Evolutionary conservation across 192 early-diverging fungal genomes (phyloP).

Genomic region (Entomortierella chlamydospora): DNA sequence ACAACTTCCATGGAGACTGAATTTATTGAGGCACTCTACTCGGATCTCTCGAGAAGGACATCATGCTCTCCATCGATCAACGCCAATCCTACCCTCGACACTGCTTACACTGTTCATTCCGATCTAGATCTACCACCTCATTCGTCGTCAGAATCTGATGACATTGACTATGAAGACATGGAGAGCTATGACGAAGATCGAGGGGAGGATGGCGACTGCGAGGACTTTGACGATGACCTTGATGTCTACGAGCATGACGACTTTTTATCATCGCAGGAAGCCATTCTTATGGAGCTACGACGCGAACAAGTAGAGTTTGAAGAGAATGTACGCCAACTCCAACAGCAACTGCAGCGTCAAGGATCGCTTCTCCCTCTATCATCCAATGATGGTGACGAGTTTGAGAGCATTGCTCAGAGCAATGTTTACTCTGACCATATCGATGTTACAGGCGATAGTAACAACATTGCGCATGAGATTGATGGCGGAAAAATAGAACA

Average conservation of each 20-base stretch:
- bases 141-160: constrained; percentile 30
- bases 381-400: constrained; percentile 7
- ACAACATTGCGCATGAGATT: not conserved
- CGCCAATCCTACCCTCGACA: not conserved
- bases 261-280: constrained; percentile 35
- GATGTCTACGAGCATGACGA: constrained; percentile 44
- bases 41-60: constrained; percentile 7
- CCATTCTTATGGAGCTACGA: constrained; percentile 46
- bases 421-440: not conserved
- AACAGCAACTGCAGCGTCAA: constrained; percentile 38
- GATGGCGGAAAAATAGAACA: not conserved
- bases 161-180: constrained; percentile 21
- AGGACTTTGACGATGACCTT: constrained; percentile 31
- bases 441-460: not conserved
- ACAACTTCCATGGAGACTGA: constrained; percentile 51
- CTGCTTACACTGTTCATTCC: not conserved
- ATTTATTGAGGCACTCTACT: constrained; percentile 42
- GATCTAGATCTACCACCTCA: not conserved
- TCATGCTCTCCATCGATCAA: not conserved
- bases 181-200: constrained; percentile 1
- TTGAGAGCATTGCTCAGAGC: not conserved
- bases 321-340: constrained; percentile 45
- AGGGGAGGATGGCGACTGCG: constrained; percentile 27
- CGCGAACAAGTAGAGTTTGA: constrained; percentile 54
- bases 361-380: constrained; percentile 26